These are phyloP conservation scores for Lumnitzera racemosa DNA, from an alignment of 345 rosid genomes.

Conservation along the genomic window DNA sequence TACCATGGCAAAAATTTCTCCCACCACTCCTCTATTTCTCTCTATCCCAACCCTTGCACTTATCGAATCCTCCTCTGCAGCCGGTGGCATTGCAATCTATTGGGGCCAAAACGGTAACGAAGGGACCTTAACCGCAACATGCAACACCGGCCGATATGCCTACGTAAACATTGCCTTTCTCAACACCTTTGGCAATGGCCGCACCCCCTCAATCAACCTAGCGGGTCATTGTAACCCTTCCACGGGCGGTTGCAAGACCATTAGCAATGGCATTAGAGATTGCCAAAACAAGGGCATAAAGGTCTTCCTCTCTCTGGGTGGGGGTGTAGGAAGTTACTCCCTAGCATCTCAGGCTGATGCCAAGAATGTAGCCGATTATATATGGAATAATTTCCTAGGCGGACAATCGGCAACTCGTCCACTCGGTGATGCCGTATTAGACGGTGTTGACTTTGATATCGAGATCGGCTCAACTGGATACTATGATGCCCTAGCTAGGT, in stretches of 20 bases:
- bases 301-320: slow-evolving; percentile 51
- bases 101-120: slow-evolving; percentile 59
- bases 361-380: slow-evolving; percentile 12
- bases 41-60: no score
- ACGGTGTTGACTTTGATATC: slow-evolving; percentile 51
- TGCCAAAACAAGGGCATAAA: slow-evolving; percentile 40
- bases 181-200: slow-evolving; percentile 43
- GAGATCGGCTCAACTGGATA: slow-evolving; percentile 33
- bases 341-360: slow-evolving; percentile 38
- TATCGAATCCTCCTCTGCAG: not conserved
- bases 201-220: slow-evolving; percentile 35
- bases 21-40: no score
- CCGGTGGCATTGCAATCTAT: slow-evolving; percentile 20
- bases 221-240: slow-evolving; percentile 52
- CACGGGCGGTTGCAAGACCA: slow-evolving; percentile 20
- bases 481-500: slow-evolving; percentile 35
- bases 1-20: no score
- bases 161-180: slow-evolving; percentile 54
- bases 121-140: slow-evolving; percentile 34
- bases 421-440: slow-evolving; percentile 39
- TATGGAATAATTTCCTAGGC: slow-evolving; percentile 15
- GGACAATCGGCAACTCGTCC: slow-evolving; percentile 26
- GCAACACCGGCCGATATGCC: slow-evolving; percentile 36
- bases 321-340: slow-evolving; percentile 29
- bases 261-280: slow-evolving; percentile 23